Evolutionary conservation across 306 rosid genomes (phyloP).

Genomic region (Trifolium pratense): DNA sequence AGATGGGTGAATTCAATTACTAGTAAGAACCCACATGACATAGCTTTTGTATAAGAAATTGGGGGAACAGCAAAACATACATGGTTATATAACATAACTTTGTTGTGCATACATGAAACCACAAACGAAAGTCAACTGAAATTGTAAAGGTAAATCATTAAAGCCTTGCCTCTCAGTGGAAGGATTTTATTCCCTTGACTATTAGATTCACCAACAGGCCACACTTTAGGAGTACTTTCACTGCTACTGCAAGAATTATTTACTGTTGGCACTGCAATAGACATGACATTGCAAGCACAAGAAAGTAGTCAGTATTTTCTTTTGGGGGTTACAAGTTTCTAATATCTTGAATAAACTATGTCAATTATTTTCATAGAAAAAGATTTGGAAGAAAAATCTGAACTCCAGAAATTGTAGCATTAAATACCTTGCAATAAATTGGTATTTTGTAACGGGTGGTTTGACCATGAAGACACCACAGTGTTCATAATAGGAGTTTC

Average conservation of each 20-base stretch:
- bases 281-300: constrained; percentile 27
- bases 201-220: constrained; percentile 55
- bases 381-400: constrained; percentile 7
- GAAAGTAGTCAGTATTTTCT: constrained; percentile 1
- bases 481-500: constrained; percentile 58
- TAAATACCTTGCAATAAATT: constrained; percentile 56
- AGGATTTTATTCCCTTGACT: constrained; percentile 62
- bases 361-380: not conserved
- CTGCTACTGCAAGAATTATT: constrained; percentile 81
- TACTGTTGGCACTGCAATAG: constrained; percentile 55
- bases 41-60: constrained; percentile 3
- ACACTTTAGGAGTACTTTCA: constrained; percentile 66
- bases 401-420: constrained; percentile 40
- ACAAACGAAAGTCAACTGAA: not conserved
- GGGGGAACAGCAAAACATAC: constrained; percentile 21
- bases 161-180: constrained; percentile 71
- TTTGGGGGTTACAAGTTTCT: not conserved
- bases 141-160: constrained; percentile 22
- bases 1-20: not conserved
- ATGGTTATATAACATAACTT: constrained; percentile 24
- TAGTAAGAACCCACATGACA: not conserved
- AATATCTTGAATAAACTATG: not conserved
- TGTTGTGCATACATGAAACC: constrained; percentile 7
- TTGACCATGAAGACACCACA: constrained; percentile 64
- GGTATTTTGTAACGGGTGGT: constrained; percentile 56